These are phyloP conservation scores for Botrytis medusae DNA, from an alignment of 2,329 filamentous ascomycete species.

Conservation along the genomic window DNA sequence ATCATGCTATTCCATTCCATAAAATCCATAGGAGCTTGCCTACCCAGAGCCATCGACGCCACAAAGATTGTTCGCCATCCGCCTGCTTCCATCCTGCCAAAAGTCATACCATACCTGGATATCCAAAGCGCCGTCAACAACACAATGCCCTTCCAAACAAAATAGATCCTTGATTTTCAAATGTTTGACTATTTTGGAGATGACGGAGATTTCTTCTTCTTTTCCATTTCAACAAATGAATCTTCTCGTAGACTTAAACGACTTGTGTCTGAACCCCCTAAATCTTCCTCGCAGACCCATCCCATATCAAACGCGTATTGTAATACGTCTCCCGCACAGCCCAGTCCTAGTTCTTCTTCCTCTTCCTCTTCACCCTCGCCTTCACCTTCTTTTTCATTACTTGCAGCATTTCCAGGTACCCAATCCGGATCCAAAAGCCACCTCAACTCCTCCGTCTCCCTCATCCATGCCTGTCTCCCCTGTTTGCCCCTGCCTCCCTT, in stretches of 20 bases:
- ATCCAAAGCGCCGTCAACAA: background rate
- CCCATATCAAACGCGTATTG: conserved; percentile 28
- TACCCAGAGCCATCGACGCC: background rate
- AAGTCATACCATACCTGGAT: background rate
- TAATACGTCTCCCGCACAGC: conserved; percentile 29
- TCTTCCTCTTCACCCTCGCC: background rate
- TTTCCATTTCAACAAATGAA: background rate
- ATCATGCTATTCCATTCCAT: background rate
- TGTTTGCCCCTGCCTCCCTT: background rate
- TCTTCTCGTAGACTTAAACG: background rate
- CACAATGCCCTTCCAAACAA: background rate
- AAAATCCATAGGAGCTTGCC: background rate
- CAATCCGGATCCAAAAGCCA: conserved; percentile 13
- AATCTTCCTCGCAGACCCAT: conserved; percentile 31
- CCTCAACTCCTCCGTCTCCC: background rate
- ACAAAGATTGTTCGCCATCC: no score
- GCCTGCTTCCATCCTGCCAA: background rate
- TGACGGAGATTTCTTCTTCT: no score
- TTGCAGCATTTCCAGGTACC: background rate
- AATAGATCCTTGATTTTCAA: background rate
- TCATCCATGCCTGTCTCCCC: background rate
- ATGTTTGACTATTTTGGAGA: background rate
- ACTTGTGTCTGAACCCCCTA: conserved; percentile 14
- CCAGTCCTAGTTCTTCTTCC: background rate
- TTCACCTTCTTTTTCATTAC: background rate